A percentile compares a stretch with the other conserved stretches of the same genome.
phyloP scores from a whole-genome alignment of 108 stramenopile genomes.

The Nitzschia sp. region DNA sequence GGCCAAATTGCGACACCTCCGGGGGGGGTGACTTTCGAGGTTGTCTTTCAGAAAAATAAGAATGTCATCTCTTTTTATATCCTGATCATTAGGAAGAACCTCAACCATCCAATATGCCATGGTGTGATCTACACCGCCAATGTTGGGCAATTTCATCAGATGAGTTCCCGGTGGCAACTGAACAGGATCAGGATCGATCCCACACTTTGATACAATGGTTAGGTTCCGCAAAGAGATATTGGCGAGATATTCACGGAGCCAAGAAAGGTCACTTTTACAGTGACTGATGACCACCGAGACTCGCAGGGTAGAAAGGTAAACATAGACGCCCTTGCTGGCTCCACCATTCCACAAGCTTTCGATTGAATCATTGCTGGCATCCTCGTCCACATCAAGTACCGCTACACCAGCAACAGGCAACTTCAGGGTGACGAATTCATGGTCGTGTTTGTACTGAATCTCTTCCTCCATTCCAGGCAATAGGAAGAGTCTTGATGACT shows the following conservation, averaged over 20 bases:
- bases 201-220: neutral
- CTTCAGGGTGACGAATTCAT: too few species aligned
- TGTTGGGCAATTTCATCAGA: neutral
- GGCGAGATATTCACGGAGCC: neutral
- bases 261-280: neutral
- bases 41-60: neutral
- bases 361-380: too few species aligned
- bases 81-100: neutral
- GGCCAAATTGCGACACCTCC: too few species aligned
- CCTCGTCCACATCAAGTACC: too few species aligned
- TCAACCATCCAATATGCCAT: neutral
- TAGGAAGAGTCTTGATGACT: too few species aligned
- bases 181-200: neutral
- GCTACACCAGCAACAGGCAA: too few species aligned
- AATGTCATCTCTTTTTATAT: neutral
- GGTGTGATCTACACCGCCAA: neutral
- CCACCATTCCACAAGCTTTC: too few species aligned
- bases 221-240: neutral
- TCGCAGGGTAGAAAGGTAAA: too few species aligned
- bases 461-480: too few species aligned
- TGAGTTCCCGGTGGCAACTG: neutral
- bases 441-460: too few species aligned
- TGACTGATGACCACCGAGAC: neutral
- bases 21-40: too few species aligned
- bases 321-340: too few species aligned